phyloP scores from a whole-genome alignment of 1,284 basidiomycete genomes.

The Cryptococcus sp. region DNA sequence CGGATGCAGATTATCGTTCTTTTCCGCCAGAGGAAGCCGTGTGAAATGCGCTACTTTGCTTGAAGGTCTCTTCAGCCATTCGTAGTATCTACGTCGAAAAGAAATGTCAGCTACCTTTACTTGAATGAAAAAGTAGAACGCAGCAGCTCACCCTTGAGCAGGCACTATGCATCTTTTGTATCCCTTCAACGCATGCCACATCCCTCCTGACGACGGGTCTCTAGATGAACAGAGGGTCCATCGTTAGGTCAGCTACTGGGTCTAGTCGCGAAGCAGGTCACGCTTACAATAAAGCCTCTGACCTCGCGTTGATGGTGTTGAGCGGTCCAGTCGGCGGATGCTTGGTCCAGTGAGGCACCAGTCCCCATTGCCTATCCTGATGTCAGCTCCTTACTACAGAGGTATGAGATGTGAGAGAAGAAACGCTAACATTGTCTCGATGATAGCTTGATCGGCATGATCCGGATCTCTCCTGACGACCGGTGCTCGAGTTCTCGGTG shows the following conservation, averaged over 20 bases:
- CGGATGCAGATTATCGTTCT: constrained; percentile 50
- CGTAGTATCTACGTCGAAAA: constrained; percentile 70
- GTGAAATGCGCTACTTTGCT: constrained; percentile 77
- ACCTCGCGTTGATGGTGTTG: constrained; percentile 85
- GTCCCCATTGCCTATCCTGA: constrained; percentile 79
- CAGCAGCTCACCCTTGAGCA: constrained; percentile 68
- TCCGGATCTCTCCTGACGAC: constrained; percentile 39
- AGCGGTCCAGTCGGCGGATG: constrained; percentile 64
- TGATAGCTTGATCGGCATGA: constrained; percentile 57
- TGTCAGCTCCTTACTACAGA: not conserved
- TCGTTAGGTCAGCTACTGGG: not conserved
- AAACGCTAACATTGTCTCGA: constrained; percentile 47
- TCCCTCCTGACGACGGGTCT: constrained; percentile 57
- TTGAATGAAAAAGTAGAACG: constrained; percentile 8
- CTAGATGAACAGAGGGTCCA: constrained; percentile 16
- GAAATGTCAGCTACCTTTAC: constrained; percentile 14
- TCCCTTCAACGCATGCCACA: constrained; percentile 79
- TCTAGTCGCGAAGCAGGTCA: constrained; percentile 21
- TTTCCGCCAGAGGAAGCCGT: constrained; percentile 55
- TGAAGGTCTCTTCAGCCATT: constrained; percentile 82
- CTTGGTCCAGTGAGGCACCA: constrained; percentile 83
- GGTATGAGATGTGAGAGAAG: too few relatives aligned
- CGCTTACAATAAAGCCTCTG: constrained; percentile 74
- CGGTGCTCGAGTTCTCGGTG: constrained; percentile 42
- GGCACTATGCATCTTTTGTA: constrained; percentile 75